Evolutionary conservation across 768 basidiomycete genomes (phyloP).

Genomic region (Naematelia aurantialba): DNA sequence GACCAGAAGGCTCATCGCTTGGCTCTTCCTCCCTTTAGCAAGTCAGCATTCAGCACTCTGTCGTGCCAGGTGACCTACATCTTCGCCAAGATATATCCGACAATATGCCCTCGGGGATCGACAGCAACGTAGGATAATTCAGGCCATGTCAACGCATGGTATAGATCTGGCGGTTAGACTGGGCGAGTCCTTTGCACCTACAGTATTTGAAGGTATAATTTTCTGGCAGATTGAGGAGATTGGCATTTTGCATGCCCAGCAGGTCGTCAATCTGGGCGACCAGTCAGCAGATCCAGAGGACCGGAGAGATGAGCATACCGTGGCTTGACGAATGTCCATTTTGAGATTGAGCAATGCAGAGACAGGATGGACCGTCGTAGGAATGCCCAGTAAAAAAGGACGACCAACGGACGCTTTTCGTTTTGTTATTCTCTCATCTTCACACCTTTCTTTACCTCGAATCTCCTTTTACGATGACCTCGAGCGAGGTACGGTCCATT

Average conservation of each 20-base stretch:
- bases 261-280: conserved; percentile 71
- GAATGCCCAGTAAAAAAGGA: too few species aligned
- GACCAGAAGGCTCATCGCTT: conserved; percentile 67
- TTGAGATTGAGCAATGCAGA: too few species aligned
- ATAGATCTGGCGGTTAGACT: conserved; percentile 62
- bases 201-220: conserved; percentile 66
- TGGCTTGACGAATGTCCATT: conserved; percentile 54
- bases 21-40: conserved; percentile 57
- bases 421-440: background rate
- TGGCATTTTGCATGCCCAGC: conserved; percentile 87
- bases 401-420: too few species aligned
- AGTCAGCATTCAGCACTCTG: background rate
- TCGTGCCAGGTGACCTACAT: conserved; percentile 66
- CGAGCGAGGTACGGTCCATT: conserved; percentile 78
- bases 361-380: too few species aligned
- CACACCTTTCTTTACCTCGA: conserved; percentile 3
- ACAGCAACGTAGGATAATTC: conserved; percentile 90
- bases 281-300: background rate
- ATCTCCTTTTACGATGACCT: conserved; percentile 40
- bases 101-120: conserved; percentile 79
- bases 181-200: conserved; percentile 52
- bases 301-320: conserved; percentile 30
- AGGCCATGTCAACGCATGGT: conserved; percentile 88
- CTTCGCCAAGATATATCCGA: conserved; percentile 93
- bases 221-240: conserved; percentile 87